phyloP scores from a whole-genome alignment of 2,329 filamentous ascomycete genomes.

The Zalaria obscura region DNA sequence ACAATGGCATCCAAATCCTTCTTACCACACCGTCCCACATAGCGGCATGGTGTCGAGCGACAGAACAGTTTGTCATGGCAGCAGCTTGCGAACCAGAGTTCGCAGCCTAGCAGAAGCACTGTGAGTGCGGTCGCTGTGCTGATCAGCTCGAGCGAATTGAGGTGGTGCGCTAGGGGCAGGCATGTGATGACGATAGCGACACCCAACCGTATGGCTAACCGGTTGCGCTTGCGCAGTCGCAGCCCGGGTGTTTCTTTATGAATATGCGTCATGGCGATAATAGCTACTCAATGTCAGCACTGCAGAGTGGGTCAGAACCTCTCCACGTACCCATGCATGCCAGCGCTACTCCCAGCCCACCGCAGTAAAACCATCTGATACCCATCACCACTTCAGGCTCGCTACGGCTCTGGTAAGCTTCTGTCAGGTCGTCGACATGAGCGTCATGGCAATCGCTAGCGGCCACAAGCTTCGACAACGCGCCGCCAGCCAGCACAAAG shows the following conservation, averaged over 20 bases:
- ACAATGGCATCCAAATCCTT: no score
- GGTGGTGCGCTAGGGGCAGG: conserved; percentile 32
- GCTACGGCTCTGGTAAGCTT: conserved; percentile 35
- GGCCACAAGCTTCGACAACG: conserved; percentile 44
- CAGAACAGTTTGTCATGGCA: conserved; percentile 8
- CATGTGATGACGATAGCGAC: conserved; percentile 39
- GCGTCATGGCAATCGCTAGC: conserved; percentile 39
- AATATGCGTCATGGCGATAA: conserved; percentile 41
- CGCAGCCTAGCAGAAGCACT: conserved; percentile 18
- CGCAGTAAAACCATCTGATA: conserved; percentile 50
- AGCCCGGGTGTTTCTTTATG: conserved; percentile 38
- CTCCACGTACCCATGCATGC: conserved; percentile 30
- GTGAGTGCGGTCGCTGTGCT: conserved; percentile 25
- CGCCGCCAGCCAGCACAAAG: conserved; percentile 45
- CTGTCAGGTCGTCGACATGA: conserved; percentile 34
- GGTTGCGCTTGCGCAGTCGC: conserved; percentile 35
- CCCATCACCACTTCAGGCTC: conserved; percentile 37
- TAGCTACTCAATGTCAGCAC: neutral
- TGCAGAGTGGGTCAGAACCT: neutral
- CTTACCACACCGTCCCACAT: conserved; percentile 12
- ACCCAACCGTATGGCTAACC: conserved; percentile 35
- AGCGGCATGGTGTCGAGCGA: conserved; percentile 9
- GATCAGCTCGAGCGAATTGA: conserved; percentile 24
- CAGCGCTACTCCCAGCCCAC: conserved; percentile 43
- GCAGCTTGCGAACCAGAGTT: conserved; percentile 17